These are phyloP conservation scores for Fusarium graminum DNA, from an alignment of 2,329 filamentous ascomycete genomes.

Conservation along the genomic window DNA sequence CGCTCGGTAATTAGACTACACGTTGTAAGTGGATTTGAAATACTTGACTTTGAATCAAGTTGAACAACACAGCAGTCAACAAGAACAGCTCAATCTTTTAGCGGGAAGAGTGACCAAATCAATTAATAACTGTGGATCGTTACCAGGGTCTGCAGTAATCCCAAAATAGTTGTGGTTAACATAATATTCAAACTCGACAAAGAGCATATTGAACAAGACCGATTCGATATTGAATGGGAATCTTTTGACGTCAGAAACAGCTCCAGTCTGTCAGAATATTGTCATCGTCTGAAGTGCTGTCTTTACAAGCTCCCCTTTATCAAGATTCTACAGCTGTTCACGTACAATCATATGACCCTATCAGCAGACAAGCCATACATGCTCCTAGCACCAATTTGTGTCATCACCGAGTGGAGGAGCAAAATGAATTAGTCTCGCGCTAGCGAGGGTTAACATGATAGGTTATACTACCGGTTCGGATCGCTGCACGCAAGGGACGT, in stretches of 20 bases:
- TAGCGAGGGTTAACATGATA: slow-evolving; percentile 12
- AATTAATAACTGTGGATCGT: neutral
- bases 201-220: neutral
- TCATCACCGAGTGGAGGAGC: neutral
- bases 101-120: neutral
- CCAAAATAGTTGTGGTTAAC: neutral
- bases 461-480: slow-evolving; percentile 17
- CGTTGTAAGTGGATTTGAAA: slow-evolving; percentile 2
- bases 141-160: neutral
- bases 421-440: slow-evolving; percentile 19
- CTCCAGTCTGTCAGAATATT: neutral
- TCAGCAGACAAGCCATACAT: neutral
- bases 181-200: neutral
- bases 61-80: neutral
- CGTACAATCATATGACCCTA: neutral
- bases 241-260: neutral
- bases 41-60: slow-evolving; percentile 1
- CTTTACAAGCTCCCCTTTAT: neutral
- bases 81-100: neutral
- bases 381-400: neutral
- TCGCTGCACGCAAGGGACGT: slow-evolving; percentile 31
- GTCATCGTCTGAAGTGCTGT: neutral
- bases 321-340: neutral
- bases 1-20: slow-evolving; percentile 10
- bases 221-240: neutral